Evolutionary conservation across 345 rosid genomes (phyloP), one percentile per base, ranked within the genome.

Genomic region (Rubroshorea leprosula): DNA sequence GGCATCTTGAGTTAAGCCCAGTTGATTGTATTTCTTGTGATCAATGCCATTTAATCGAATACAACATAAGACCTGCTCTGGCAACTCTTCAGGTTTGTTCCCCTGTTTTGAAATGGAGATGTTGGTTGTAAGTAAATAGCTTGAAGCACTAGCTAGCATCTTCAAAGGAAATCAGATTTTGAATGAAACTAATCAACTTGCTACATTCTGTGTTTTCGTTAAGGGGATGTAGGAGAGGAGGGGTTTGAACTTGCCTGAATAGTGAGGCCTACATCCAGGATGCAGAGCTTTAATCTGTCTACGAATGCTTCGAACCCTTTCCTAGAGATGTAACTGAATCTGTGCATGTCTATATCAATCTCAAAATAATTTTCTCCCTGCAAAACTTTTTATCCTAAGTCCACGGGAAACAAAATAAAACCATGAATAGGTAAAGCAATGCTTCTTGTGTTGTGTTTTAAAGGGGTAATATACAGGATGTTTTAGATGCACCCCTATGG

Each of bases 341-440:
- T 82, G 61, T 89, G 97, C 84, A 89, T 84, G 74, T 89, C 97
- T 23, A 89, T 69, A 70, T 89, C 91, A 0, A 89, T 79, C 76
- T 89, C 97, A 0, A 89, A 71, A 80, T 84, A 86, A 66, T 84
- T 82, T 46, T 77, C 94, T n/a, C 89, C 97, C 97, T 89, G 75
- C 51, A 26, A 57, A 60, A 61, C 41, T 41, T 5, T 15, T 21
- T n/a, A n/a, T n/a, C n/a, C n/a, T n/a, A n/a, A n/a, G n/a, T n/a
- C n/a, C n/a, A n/a, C n/a, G n/a, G n/a, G n/a, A n/a, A n/a, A n/a
- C n/a, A n/a, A n/a, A n/a, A n/a, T n/a, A n/a, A n/a, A n/a, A n/a
- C n/a, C n/a, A n/a, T n/a, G n/a, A n/a, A n/a, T n/a, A n/a, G n/a
- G n/a, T n/a, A n/a, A n/a, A n/a, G n/a, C n/a, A n/a, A n/a, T n/a